Evolutionary conservation across 768 basidiomycete genomes (phyloP), one percentile per base, ranked within the genome.

Genomic region (Psilocybe tampanensis): DNA sequence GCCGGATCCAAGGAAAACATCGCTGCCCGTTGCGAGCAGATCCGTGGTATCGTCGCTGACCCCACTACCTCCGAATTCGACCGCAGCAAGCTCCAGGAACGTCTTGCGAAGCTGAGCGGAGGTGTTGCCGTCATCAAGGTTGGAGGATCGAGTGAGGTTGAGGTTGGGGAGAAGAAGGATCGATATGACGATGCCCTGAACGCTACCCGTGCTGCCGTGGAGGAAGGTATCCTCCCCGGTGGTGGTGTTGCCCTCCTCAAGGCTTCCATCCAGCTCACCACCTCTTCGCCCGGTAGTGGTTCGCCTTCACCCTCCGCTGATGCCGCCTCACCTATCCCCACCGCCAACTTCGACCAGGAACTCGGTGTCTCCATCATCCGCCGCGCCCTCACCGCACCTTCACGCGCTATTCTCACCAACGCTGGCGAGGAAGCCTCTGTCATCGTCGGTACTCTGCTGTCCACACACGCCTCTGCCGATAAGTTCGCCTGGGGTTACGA

Each of bases 81-180:
- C 84, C 83, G 86, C 68, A 88, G 88, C 63, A 98, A 97, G 78
- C 84, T 99, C 49, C 95, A 98, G 72, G 96, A 98, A 72, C 91
- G 96, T 62, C 83, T 99, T 44, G 96, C 96, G 61, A 98, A 99
- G 83, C 81, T 98, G 52, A 86, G 85, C 43, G 96, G 96, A 44
- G 95, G 96, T 74, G 96, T 98, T 45, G 96, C 96, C 15, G 95
- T 98, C 75, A 98, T 98, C 83, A 95, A 94, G 76, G 96, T 98
- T 60, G 96, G 96, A 54, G 96, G 96, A 17, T 78, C 88, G 21
- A 86, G 83, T 51, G 96, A 98, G 74, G 96, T 98, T 50, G 96
- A 98, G 76, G 96, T 98, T 58, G 83, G 95, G 7, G 96, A 98
- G 84, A 98, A 98, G 92, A 97, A 98, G 86, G 96, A 98, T 72